Evolutionary conservation across 1,284 basidiomycete species (phyloP).

Genomic region (Malassezia cuniculi): DNA sequence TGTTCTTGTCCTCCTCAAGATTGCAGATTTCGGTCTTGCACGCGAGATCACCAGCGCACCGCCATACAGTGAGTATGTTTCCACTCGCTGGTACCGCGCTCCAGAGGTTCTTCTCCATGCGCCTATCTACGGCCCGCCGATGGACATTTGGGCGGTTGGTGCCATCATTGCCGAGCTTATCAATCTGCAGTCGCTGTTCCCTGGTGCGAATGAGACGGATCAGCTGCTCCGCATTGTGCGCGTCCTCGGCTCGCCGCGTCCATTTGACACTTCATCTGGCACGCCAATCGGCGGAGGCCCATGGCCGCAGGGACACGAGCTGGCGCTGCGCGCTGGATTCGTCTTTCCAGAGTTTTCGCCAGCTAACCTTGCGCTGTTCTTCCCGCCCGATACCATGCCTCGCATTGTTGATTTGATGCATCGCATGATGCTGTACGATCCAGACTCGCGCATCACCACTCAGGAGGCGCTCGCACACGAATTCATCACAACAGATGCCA

Average conservation of each 20-base stretch:
- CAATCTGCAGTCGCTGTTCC: slow-evolving; percentile 88
- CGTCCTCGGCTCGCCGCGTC: slow-evolving; percentile 77
- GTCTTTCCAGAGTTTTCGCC: slow-evolving; percentile 67
- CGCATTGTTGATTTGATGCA: slow-evolving; percentile 81
- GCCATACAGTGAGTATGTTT: slow-evolving; percentile 97
- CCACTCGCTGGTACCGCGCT: slow-evolving; percentile 96
- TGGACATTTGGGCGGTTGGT: slow-evolving; percentile 98
- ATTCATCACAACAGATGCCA: slow-evolving; percentile 62
- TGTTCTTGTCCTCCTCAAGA: slow-evolving; percentile 90
- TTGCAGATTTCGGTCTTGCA: slow-evolving; percentile 95
- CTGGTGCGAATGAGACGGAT: slow-evolving; percentile 88
- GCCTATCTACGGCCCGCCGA: slow-evolving; percentile 82
- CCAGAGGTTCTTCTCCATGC: slow-evolving; percentile 88
- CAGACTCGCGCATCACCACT: slow-evolving; percentile 68
- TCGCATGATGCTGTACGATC: slow-evolving; percentile 83
- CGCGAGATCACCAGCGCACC: slow-evolving; percentile 75
- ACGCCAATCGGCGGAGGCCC: slow-evolving; percentile 69
- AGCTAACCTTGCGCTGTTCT: slow-evolving; percentile 9
- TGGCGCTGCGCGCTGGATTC: slow-evolving; percentile 77
- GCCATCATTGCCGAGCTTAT: slow-evolving; percentile 94
- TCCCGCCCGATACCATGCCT: slow-evolving; percentile 21
- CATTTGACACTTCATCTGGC: slow-evolving; percentile 56
- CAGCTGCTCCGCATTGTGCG: slow-evolving; percentile 82
- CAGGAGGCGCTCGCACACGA: slow-evolving; percentile 72
- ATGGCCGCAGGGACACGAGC: slow-evolving; percentile 71